Evolutionary conservation across 306 rosid species (phyloP), one percentile per base, ranked within the genome.

Genomic region (Glycine soja): DNA sequence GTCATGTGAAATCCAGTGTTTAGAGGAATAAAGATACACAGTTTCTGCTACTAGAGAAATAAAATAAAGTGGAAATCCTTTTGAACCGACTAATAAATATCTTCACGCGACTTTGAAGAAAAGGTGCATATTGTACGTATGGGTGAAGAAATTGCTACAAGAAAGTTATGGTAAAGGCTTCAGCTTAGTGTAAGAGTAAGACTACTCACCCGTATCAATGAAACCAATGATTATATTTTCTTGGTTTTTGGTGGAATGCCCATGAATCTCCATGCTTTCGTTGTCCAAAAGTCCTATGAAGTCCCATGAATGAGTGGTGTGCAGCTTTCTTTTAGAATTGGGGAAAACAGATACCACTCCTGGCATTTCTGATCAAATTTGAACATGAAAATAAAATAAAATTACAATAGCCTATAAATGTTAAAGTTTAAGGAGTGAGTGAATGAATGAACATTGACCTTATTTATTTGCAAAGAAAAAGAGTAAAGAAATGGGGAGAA

Each of bases 271-370:
- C 92, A 90, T 79, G 24, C 81, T 83, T 76, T 90, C 85, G 4
- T 89, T 85, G 10, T 81, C 81, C 86, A 63, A 11, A 85, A 92
- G 93, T 66, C 97, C 97, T 88, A 92, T 90, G 81, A 92, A 92
- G 78, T 88, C 89, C 94, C 97, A 92, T 32, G 94, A 92, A 85
- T 92, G 97, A 59, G 97, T 92, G 30, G 94, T 92, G 82, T 92
- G 94, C 58, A 92, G 68, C 46, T 56, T 88, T 82, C 97, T 90
- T 81, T 88, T 92, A 7, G 77, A 68, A 82, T 90, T 92, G 36
- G 93, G 97, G 78, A 92, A 90, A 58, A 90, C 97, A 64, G 94
- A 92, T 75, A 92, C 88, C 57, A 92, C 97, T 58, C 91, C 92
- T 0, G 87, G 75, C 88, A 92, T 92, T 81, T 80, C 94, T 92